Evolutionary conservation across 2,329 filamentous ascomycete genomes (phyloP).

Genomic region (Verticillium longisporum): DNA sequence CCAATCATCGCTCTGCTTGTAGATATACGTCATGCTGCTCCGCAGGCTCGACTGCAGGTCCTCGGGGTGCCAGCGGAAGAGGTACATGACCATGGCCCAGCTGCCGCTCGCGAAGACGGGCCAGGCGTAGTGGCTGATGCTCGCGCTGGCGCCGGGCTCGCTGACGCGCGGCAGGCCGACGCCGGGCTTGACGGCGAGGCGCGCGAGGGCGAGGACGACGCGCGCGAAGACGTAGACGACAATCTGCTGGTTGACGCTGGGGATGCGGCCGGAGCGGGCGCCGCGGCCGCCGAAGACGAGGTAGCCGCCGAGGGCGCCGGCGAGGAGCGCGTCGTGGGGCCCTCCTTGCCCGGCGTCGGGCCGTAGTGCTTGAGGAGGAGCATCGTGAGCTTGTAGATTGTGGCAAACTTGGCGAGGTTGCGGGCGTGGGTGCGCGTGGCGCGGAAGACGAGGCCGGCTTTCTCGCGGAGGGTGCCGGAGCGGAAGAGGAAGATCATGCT

Average conservation of each 20-base stretch:
- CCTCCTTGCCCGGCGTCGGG: slow-evolving; percentile 53
- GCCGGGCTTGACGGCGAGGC: slow-evolving; percentile 67
- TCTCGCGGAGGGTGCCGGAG: slow-evolving; percentile 72
- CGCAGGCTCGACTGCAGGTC: slow-evolving; percentile 85
- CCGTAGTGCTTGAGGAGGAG: slow-evolving; percentile 62
- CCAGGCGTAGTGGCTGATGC: slow-evolving; percentile 71
- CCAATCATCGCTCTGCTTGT: slow-evolving; percentile 83
- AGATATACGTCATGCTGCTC: slow-evolving; percentile 98
- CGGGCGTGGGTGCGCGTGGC: slow-evolving; percentile 86
- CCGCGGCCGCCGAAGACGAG: slow-evolving; percentile 73
- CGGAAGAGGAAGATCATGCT: slow-evolving; percentile 98
- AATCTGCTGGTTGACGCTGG: slow-evolving; percentile 89
- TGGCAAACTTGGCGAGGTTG: slow-evolving; percentile 86
- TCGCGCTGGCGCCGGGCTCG: slow-evolving; percentile 30
- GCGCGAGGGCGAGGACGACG: slow-evolving; percentile 77
- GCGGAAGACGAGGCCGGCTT: slow-evolving; percentile 68
- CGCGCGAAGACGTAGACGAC: slow-evolving; percentile 96
- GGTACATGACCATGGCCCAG: slow-evolving; percentile 92
- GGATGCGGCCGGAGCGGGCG: slow-evolving; percentile 53
- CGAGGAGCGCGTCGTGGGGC: slow-evolving; percentile 77
- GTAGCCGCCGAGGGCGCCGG: slow-evolving; percentile 85
- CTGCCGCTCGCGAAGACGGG: slow-evolving; percentile 84
- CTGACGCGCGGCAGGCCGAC: slow-evolving; percentile 44
- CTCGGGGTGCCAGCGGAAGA: slow-evolving; percentile 89
- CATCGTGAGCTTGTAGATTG: slow-evolving; percentile 83